Evolutionary conservation across 306 rosid genomes (phyloP), one percentile per base, ranked within the genome.

Genomic region (Elaeagnus macrophylla): DNA sequence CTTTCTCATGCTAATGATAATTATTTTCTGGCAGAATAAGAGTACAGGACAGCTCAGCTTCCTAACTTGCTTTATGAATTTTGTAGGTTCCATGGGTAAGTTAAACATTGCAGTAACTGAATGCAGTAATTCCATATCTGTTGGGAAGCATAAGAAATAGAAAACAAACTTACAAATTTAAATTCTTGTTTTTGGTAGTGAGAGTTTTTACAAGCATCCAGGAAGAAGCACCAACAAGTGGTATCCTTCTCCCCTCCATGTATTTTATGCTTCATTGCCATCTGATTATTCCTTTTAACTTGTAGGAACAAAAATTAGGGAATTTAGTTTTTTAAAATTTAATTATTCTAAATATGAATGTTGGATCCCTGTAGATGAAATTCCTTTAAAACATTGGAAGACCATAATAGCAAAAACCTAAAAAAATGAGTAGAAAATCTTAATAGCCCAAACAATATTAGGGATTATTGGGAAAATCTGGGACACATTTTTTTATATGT

Each of bases 11-110:
- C 32, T 35, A 44, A 43, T 49, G 32, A 5, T 2, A 25, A 25
- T 66, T 16, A 74, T 64, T 62, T 60, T 51, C 71, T 61, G 2
- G 64, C 95, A 87, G 99, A 93, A 72, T 65, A 93, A 82, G 72
- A 87, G 95, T 64, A 87, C 99, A 1, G 99, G 96, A 64, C 85
- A 93, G 77, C 99, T 93, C 67, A 93, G 99, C 87, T 87, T 87
- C 82, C 55, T 93, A 71, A 93, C 99, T n/a, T 72, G 74, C 69
- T 73, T 82, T 12, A 91, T 87, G 96, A 91, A 87, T 68, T 82
- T 77, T 75, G 96, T 72, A 44, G 99, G 99, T 65, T 77, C 96
- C 39, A 69, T 76, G 78, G 99, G 96, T 91, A 81, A 66, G 95
- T 67, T 67, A 41, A 54, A 64, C 39, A 32, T 61, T 46, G 42